These are phyloP conservation scores for Coemansia sp. DNA, from an alignment of 192 early-diverging fungal genomes.

Conservation along the genomic window DNA sequence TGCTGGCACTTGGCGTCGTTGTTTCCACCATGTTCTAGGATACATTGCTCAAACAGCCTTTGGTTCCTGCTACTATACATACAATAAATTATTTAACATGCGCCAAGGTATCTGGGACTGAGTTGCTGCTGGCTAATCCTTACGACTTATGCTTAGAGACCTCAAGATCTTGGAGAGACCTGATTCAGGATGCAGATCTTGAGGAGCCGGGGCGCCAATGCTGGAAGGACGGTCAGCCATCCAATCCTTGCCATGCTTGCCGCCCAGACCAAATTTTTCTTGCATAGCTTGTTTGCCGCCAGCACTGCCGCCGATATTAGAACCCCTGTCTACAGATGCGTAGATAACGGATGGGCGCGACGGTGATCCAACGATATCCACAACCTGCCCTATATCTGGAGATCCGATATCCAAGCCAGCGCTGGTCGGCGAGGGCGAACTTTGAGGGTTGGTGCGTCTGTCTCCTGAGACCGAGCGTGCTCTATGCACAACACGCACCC, in stretches of 20 bases:
- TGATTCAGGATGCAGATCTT: slow-evolving; percentile 30
- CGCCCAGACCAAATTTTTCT: slow-evolving; percentile 31
- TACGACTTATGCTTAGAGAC: slow-evolving; percentile 21
- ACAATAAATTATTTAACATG: background rate
- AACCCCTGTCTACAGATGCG: slow-evolving; percentile 21
- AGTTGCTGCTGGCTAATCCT: background rate
- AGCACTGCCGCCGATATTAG: slow-evolving; percentile 29
- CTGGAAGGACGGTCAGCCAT: slow-evolving; percentile 53
- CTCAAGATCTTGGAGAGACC: slow-evolving; percentile 32
- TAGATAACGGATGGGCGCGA: slow-evolving; percentile 34
- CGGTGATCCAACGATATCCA: slow-evolving; percentile 40
- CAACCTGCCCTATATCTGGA: slow-evolving; percentile 21
- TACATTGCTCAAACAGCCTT: background rate
- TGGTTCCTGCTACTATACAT: background rate
- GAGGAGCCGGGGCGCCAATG: slow-evolving; percentile 32
- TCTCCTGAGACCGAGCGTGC: slow-evolving; percentile 5
- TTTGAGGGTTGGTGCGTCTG: background rate
- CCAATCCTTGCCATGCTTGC: slow-evolving; percentile 41
- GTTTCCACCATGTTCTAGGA: background rate
- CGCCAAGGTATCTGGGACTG: background rate
- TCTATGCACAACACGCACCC: slow-evolving; percentile 15
- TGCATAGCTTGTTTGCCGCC: slow-evolving; percentile 35
- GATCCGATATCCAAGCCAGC: slow-evolving; percentile 27
- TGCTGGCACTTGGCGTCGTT: slow-evolving; percentile 2
- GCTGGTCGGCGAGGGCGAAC: slow-evolving; percentile 1